Conservation (phyloP, 176 grass and related monocot genomes). For the Aechmea fasciata region DNA sequence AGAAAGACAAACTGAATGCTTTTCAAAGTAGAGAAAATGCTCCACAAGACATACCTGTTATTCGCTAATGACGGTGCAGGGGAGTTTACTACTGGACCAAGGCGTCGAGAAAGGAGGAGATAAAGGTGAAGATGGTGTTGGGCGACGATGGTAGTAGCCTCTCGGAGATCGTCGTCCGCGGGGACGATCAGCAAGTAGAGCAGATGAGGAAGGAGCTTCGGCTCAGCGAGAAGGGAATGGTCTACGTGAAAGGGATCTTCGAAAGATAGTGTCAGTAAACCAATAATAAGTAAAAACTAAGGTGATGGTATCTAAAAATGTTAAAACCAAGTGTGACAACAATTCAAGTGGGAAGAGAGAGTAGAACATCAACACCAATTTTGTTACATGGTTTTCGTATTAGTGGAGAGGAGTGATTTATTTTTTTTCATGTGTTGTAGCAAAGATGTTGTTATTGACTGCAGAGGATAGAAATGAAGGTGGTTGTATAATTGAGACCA, state of each 20-base stretch:
- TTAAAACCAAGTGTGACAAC: background rate
- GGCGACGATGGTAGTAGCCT: constrained; percentile 43
- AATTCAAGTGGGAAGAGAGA: background rate
- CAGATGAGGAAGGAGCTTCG: constrained; percentile 80
- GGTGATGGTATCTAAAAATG: background rate
- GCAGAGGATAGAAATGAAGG: too few relatives aligned
- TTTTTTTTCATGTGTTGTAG: too few relatives aligned
- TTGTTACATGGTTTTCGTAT: constrained; percentile 19
- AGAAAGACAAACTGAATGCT: background rate
- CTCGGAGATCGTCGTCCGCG: constrained; percentile 62
- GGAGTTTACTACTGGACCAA: constrained; percentile 92
- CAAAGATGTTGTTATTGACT: too few relatives aligned
- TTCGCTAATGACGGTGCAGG: constrained; percentile 32
- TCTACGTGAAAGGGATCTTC: constrained; percentile 89
- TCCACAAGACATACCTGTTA: background rate
- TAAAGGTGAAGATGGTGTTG: constrained; percentile 81
- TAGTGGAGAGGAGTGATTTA: too few relatives aligned
- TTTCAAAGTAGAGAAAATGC: background rate
- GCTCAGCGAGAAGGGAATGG: constrained; percentile 82
- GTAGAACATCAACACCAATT: constrained; percentile 12
- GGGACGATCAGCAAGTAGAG: constrained; percentile 84
- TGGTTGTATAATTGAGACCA: too few relatives aligned
- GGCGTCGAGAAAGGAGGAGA: constrained; percentile 88
- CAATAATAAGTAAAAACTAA: background rate
- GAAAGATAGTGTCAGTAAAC: constrained; percentile 27